phyloP scores from a whole-genome alignment of 2,329 filamentous ascomycete genomes.

The Penicillium digitatum region DNA sequence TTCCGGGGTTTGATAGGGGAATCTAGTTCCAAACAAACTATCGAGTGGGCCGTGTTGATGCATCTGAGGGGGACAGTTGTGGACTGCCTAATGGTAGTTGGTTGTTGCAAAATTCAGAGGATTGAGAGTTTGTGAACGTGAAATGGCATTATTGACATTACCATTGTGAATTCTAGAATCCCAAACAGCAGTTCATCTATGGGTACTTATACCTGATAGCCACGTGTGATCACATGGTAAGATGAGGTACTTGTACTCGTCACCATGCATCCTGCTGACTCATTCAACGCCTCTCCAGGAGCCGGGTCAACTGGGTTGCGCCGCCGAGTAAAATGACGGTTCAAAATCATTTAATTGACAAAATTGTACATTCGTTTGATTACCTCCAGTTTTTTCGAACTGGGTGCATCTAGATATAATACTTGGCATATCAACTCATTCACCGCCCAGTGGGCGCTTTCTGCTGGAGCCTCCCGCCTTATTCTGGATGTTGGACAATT shows the following conservation, averaged over 20 bases:
- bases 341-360: neutral
- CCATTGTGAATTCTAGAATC: neutral
- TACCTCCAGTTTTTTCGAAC: neutral
- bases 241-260: neutral
- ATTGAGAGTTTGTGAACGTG: neutral
- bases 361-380: neutral
- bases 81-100: neutral
- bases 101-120: neutral
- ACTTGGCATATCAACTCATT: neutral
- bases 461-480: conserved; percentile 4
- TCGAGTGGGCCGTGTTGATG: neutral
- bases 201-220: neutral
- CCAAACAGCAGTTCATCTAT: neutral
- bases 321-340: neutral
- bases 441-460: conserved; percentile 5
- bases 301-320: neutral
- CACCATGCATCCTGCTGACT: neutral
- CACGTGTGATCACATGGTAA: neutral
- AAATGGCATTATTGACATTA: neutral
- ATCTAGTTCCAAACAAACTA: neutral
- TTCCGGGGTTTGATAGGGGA: conserved; percentile 48
- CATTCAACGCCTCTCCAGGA: neutral
- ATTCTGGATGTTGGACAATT: conserved; percentile 17
- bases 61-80: neutral
- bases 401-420: neutral